Conservation (phyloP, 2,329 filamentous ascomycete species). For the Kalaharituber pfeilii region DNA sequence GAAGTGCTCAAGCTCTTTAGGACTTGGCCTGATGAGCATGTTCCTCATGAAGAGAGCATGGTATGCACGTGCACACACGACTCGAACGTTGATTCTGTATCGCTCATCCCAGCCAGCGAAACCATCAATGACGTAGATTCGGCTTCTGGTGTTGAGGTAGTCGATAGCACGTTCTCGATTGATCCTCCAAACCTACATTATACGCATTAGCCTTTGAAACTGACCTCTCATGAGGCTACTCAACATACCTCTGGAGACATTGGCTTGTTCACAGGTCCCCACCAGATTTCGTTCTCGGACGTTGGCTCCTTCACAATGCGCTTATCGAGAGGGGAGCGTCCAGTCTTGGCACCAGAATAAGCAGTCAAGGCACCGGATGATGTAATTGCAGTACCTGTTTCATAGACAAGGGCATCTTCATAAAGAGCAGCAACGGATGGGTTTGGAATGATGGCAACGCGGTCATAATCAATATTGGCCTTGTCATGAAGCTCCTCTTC, state of each 20-base stretch:
- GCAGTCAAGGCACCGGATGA: constrained; percentile 87
- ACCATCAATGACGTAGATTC: constrained; percentile 96
- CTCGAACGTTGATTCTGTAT: constrained; percentile 92
- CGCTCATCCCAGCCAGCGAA: constrained; percentile 97
- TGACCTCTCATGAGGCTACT: constrained; percentile 7
- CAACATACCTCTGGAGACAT: constrained; percentile 84
- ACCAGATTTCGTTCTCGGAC: constrained; percentile 90
- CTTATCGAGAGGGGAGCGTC: constrained; percentile 92
- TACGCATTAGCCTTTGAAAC: constrained; percentile 8
- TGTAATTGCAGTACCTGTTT: constrained; percentile 93
- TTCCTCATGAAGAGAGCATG: constrained; percentile 99
- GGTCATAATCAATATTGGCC: constrained; percentile 97
- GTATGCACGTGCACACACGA: constrained; percentile 97
- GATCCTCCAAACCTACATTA: constrained; percentile 82
- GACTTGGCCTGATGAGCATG: constrained; percentile 92
- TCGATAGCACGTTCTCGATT: constrained; percentile 97
- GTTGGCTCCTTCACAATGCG: constrained; percentile 81
- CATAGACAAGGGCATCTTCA: constrained; percentile 97
- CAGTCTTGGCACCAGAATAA: constrained; percentile 96
- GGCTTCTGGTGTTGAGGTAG: constrained; percentile 96
- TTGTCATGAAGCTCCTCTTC: constrained; percentile 95
- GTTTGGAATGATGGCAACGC: constrained; percentile 89
- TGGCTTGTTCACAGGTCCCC: constrained; percentile 98
- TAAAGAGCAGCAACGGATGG: constrained; percentile 89
- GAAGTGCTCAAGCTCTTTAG: constrained; percentile 90